Evolutionary conservation across 2,329 filamentous ascomycete species (phyloP).

Genomic region (Parascedosporium putredinis): DNA sequence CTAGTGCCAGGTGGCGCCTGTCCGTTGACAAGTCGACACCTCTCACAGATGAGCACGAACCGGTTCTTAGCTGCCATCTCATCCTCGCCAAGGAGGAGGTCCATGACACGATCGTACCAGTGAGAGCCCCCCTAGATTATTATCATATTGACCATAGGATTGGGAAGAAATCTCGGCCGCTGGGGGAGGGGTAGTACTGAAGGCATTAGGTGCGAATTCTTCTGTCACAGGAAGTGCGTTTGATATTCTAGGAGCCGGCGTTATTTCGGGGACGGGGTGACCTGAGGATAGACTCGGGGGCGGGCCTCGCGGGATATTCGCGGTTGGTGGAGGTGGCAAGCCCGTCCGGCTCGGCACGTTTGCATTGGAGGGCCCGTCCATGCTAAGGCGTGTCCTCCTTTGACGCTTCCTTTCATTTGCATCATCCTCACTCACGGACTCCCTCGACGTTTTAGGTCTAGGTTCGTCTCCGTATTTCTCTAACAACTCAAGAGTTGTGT

Average conservation of each 20-base stretch:
- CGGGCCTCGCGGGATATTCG: slow-evolving; percentile 43
- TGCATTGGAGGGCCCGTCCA: slow-evolving; percentile 8
- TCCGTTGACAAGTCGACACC: slow-evolving; percentile 84
- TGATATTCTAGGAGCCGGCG: slow-evolving; percentile 19
- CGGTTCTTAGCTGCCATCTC: slow-evolving; percentile 88
- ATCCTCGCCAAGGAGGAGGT: slow-evolving; percentile 87
- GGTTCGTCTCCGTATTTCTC: slow-evolving; percentile 81
- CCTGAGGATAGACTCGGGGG: slow-evolving; percentile 17
- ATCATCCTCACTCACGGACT: slow-evolving; percentile 8
- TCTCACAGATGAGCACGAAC: slow-evolving; percentile 71
- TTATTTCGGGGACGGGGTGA: slow-evolving; percentile 19
- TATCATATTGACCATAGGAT: slow-evolving; percentile 5
- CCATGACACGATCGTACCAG: slow-evolving; percentile 93
- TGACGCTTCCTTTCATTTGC: slow-evolving; percentile 11
- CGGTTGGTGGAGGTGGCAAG: slow-evolving; percentile 49
- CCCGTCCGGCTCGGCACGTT: slow-evolving; percentile 29
- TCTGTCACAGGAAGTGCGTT: slow-evolving; percentile 34
- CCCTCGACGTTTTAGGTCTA: slow-evolving; percentile 17
- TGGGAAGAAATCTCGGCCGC: neutral
- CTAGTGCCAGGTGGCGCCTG: slow-evolving; percentile 84
- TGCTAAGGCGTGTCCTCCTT: slow-evolving; percentile 15
- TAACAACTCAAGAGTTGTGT: slow-evolving; percentile 83
- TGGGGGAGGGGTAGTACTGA: slow-evolving; percentile 22
- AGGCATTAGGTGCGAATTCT: slow-evolving; percentile 67
- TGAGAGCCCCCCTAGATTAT: slow-evolving; percentile 35